A percentile compares a stretch with the other conserved stretches of the same genome.
phyloP scores from a whole-genome alignment of 2,329 filamentous ascomycete genomes.

The Clonostachys byssicola region DNA sequence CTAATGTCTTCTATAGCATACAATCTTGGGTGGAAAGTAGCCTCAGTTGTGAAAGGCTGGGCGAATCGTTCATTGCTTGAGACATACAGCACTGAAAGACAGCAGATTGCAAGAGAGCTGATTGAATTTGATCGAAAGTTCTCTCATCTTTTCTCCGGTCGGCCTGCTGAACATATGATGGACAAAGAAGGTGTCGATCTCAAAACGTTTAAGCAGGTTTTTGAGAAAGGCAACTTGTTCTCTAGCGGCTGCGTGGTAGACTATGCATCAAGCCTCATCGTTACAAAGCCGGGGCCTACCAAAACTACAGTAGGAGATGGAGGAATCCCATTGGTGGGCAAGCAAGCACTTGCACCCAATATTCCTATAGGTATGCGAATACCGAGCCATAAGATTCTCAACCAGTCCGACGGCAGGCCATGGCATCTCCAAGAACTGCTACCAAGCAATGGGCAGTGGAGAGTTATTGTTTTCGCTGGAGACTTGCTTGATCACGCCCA shows the following conservation, averaged over 20 bases:
- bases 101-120: slow-evolving; percentile 58
- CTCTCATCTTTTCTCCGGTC: slow-evolving; percentile 47
- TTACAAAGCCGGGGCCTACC: slow-evolving; percentile 46
- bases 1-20: slow-evolving; percentile 40
- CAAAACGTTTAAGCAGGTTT: slow-evolving; percentile 58
- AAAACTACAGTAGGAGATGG: slow-evolving; percentile 2
- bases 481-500: slow-evolving; percentile 41
- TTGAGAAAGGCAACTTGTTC: slow-evolving; percentile 56
- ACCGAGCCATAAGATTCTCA: slow-evolving; percentile 53
- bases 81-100: slow-evolving; percentile 49
- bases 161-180: slow-evolving; percentile 54
- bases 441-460: slow-evolving; percentile 52
- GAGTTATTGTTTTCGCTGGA: slow-evolving; percentile 59
- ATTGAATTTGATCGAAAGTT: slow-evolving; percentile 61
- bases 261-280: slow-evolving; percentile 51
- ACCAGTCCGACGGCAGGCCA: slow-evolving; percentile 49
- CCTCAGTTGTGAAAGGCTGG: slow-evolving; percentile 36
- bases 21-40: slow-evolving; percentile 50
- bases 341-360: slow-evolving; percentile 27
- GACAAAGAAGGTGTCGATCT: slow-evolving; percentile 58
- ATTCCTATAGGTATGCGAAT: slow-evolving; percentile 51
- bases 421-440: slow-evolving; percentile 56
- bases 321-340: too few species aligned
- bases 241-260: slow-evolving; percentile 51
- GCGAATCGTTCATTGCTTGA: slow-evolving; percentile 34